Conservation (phyloP, 2,329 filamentous ascomycete species). For the Trichophyton mentagrophytes region DNA sequence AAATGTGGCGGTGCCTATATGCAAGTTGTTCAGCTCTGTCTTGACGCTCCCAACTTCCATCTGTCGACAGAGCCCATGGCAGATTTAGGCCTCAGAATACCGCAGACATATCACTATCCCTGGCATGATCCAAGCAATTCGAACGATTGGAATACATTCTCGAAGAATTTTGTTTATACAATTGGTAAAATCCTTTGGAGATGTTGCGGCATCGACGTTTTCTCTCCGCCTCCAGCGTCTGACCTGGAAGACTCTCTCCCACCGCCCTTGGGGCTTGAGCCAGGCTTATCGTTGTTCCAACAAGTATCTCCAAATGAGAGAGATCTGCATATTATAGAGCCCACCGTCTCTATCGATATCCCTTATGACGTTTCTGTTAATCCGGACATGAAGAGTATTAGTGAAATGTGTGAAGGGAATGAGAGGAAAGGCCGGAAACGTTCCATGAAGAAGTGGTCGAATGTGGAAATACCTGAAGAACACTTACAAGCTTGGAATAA, state of each 20-base stretch:
- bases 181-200: slow-evolving; percentile 31
- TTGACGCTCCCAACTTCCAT: slow-evolving; percentile 44
- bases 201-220: slow-evolving; percentile 32
- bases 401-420: slow-evolving; percentile 15
- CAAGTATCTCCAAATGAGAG: slow-evolving; percentile 12
- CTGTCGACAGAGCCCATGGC: slow-evolving; percentile 31
- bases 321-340: slow-evolving; percentile 5
- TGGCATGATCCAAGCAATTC: slow-evolving; percentile 31
- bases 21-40: slow-evolving; percentile 48
- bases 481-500: slow-evolving; percentile 48
- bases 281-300: slow-evolving; percentile 5
- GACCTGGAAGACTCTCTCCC: slow-evolving; percentile 33
- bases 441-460: slow-evolving; percentile 33
- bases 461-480: slow-evolving; percentile 42
- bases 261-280: slow-evolving; percentile 27
- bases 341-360: slow-evolving; percentile 10
- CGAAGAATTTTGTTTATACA: slow-evolving; percentile 34
- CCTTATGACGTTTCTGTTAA: slow-evolving; percentile 16
- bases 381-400: slow-evolving; percentile 11
- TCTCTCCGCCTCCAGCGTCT: slow-evolving; percentile 27
- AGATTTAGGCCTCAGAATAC: slow-evolving; percentile 29
- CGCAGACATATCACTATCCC: slow-evolving; percentile 31
- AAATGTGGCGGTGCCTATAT: slow-evolving; percentile 54
- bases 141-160: slow-evolving; percentile 31
- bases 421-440: slow-evolving; percentile 28